These are phyloP conservation scores for Berberis vulgaris DNA, from an alignment of 164 flowering plant species.

Conservation along the genomic window DNA sequence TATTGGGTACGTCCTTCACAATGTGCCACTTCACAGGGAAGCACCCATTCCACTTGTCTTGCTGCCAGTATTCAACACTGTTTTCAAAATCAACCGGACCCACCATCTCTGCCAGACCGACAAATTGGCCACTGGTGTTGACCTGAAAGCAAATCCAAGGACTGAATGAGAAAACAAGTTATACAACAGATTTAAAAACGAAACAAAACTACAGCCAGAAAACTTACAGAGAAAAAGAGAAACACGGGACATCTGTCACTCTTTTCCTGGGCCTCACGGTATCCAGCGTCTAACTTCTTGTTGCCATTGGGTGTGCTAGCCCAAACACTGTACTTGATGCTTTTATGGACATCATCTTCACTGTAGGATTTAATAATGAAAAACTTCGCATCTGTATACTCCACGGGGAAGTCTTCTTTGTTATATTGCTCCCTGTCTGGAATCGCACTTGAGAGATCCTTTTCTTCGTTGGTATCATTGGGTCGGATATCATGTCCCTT, in stretches of 20 bases:
- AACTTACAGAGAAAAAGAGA: conserved; percentile 74
- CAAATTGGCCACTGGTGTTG: conserved; percentile 88
- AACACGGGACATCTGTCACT: conserved; percentile 62
- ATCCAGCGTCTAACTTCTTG: conserved; percentile 78
- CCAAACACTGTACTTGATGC: conserved; percentile 85
- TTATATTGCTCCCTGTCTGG: conserved; percentile 60
- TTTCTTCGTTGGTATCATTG: conserved; percentile 27
- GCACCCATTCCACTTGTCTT: conserved; percentile 86
- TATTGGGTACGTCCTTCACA: conserved; percentile 84
- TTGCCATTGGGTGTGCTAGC: conserved; percentile 87
- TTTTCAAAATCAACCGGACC: conserved; percentile 82
- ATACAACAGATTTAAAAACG: neutral
- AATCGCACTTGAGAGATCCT: conserved; percentile 16
- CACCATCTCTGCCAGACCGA: conserved; percentile 81
- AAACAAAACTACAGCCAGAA: neutral
- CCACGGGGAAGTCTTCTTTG: conserved; percentile 49
- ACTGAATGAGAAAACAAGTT: neutral
- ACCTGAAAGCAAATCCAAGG: conserved; percentile 31
- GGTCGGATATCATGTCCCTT: conserved; percentile 40
- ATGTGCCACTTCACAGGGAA: conserved; percentile 90
- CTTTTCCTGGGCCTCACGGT: conserved; percentile 59
- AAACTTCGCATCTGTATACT: conserved; percentile 67
- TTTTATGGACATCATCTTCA: conserved; percentile 92
- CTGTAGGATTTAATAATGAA: conserved; percentile 87
- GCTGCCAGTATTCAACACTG: conserved; percentile 79